phyloP scores from a whole-genome alignment of 345 rosid genomes.

The Hibiscus trionum region DNA sequence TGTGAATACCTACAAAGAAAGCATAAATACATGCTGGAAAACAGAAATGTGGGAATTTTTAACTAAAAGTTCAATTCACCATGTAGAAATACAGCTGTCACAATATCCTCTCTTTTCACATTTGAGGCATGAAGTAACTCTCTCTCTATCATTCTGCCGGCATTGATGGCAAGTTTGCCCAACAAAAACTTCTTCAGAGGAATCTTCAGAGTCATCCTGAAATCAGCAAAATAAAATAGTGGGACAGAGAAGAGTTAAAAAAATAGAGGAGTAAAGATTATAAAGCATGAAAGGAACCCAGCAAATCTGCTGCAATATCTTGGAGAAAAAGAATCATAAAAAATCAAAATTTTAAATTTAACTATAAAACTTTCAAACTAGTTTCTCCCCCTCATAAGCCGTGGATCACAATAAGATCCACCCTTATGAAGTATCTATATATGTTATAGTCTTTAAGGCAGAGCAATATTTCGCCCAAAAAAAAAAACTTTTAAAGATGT shows the following conservation, averaged over 20 bases:
- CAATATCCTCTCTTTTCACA: slow-evolving; percentile 92
- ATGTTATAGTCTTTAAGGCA: not conserved
- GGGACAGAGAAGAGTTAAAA: not conserved
- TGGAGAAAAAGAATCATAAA: not conserved
- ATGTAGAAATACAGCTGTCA: slow-evolving; percentile 54
- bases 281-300: not conserved
- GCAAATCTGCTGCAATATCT: not conserved
- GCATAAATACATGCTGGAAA: slow-evolving; percentile 11
- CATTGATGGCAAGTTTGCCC: slow-evolving; percentile 88
- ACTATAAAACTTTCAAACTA: not conserved
- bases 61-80: slow-evolving; percentile 42
- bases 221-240: not conserved
- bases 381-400: not conserved
- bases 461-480: no score
- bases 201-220: slow-evolving; percentile 75
- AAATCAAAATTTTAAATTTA: not conserved
- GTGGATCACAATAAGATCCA: not conserved
- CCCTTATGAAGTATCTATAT: not conserved
- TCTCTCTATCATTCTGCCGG: slow-evolving; percentile 48
- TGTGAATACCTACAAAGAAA: slow-evolving; percentile 51
- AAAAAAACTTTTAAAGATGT: not conserved
- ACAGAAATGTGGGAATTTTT: not conserved
- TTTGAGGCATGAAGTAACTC: slow-evolving; percentile 63
- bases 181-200: slow-evolving; percentile 53
- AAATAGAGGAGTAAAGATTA: not conserved